Percentiles rank a stretch among this genome's conserved stretches.
Conservation (phyloP, 2,329 filamentous ascomycete genomes). For the Phialocephala subalpina region DNA sequence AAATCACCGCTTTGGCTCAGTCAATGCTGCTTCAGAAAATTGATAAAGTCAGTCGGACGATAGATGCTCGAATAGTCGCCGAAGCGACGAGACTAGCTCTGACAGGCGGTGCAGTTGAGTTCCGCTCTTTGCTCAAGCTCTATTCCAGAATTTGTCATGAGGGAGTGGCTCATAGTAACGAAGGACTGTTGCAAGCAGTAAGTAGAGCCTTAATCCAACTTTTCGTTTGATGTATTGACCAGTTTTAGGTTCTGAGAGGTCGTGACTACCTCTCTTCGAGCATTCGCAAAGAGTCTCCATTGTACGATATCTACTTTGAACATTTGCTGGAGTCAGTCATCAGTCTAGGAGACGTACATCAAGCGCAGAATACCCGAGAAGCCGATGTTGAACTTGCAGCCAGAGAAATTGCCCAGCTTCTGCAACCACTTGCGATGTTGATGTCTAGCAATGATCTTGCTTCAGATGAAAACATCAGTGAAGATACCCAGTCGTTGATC, state of each 20-base stretch:
- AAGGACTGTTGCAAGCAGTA: conserved; percentile 75
- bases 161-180: conserved; percentile 74
- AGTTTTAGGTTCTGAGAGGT: conserved; percentile 72
- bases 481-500: conserved; percentile 76
- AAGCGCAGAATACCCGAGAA: conserved; percentile 75
- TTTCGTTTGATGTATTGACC: conserved; percentile 13
- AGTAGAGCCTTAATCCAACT: conserved; percentile 43
- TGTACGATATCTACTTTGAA: conserved; percentile 85
- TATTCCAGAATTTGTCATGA: conserved; percentile 80
- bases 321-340: conserved; percentile 88
- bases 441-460: conserved; percentile 72
- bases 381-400: conserved; percentile 84
- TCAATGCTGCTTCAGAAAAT: conserved; percentile 98
- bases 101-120: conserved; percentile 80
- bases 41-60: conserved; percentile 78
- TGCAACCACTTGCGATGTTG: conserved; percentile 87
- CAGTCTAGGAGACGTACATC: conserved; percentile 86
- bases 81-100: conserved; percentile 82
- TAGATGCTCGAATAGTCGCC: conserved; percentile 86
- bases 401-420: conserved; percentile 84
- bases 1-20: conserved; percentile 91
- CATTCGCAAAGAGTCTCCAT: conserved; percentile 71
- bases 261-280: conserved; percentile 79
- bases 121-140: conserved; percentile 85
- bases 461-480: conserved; percentile 57